Evolutionary conservation across 768 basidiomycete species (phyloP).

Genomic region (Thelephora ganbajun): DNA sequence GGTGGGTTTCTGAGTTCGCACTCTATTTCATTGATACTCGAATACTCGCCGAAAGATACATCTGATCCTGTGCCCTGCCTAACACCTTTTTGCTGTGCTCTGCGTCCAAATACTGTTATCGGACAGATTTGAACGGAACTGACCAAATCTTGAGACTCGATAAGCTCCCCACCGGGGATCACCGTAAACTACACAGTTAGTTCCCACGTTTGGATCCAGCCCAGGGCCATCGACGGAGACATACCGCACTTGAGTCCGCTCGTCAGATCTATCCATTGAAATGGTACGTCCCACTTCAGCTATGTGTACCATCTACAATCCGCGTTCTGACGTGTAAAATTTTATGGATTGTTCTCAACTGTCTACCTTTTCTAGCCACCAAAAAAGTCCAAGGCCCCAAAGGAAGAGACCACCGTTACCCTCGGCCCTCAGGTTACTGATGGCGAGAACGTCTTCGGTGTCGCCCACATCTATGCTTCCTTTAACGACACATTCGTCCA

Average conservation of each 20-base stretch:
- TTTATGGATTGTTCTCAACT: too few relatives aligned
- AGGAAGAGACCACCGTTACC: constrained; percentile 74
- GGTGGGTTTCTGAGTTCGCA: too few relatives aligned
- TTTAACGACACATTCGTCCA: constrained; percentile 99
- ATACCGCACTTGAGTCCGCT: constrained; percentile 10
- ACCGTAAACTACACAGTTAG: background rate
- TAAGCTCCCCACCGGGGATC: background rate
- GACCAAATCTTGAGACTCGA: background rate
- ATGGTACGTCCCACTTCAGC: constrained; percentile 21
- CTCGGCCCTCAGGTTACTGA: constrained; percentile 94
- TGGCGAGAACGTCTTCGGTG: constrained; percentile 94
- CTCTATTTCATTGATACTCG: too few relatives aligned
- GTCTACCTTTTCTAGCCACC: constrained; percentile 44
- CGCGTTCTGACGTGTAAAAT: background rate
- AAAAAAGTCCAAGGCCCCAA: constrained; percentile 66
- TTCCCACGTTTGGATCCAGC: background rate
- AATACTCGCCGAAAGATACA: too few relatives aligned
- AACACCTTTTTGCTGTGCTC: too few relatives aligned
- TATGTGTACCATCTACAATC: background rate
- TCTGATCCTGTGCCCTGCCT: too few relatives aligned
- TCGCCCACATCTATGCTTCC: constrained; percentile 97
- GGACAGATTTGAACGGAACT: too few relatives aligned
- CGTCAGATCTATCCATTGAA: constrained; percentile 15
- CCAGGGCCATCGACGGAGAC: too few relatives aligned
- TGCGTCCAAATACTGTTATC: too few relatives aligned